A percentile compares a stretch with the other conserved stretches of the same genome.
These are phyloP conservation scores for Plasmodium inui DNA, from an alignment of 169 alveolate species.

Conservation along the genomic window DNA sequence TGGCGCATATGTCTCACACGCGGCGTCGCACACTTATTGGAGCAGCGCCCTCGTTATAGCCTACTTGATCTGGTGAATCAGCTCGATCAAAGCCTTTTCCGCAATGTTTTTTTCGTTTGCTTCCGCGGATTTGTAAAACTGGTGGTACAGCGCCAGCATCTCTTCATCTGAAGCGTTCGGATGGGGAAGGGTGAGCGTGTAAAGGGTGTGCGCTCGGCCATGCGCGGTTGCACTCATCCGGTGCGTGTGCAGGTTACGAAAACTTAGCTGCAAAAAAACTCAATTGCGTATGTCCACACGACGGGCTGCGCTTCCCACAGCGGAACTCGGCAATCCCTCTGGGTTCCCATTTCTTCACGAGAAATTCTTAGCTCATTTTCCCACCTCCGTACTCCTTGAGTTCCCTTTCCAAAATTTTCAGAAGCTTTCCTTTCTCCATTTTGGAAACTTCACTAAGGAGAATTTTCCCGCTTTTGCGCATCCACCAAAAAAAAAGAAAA, in stretches of 20 bases:
- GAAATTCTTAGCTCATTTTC: background rate
- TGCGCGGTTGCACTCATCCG: background rate
- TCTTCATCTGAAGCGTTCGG: conserved; percentile 43
- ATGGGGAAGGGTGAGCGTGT: background rate
- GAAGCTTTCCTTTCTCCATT: conserved; percentile 60
- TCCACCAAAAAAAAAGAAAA: background rate
- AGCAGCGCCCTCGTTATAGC: background rate
- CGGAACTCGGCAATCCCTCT: background rate
- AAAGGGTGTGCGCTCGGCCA: background rate
- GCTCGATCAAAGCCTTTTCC: conserved; percentile 12
- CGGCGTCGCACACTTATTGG: background rate
- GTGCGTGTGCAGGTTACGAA: background rate
- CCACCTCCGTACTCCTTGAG: conserved; percentile 69
- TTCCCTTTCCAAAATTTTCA: conserved; percentile 54
- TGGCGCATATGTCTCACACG: background rate
- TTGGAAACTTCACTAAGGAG: background rate
- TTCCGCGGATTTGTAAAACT: conserved; percentile 45
- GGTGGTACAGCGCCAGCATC: conserved; percentile 37
- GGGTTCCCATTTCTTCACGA: background rate
- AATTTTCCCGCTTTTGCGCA: background rate
- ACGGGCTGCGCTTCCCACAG: background rate
- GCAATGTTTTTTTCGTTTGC: conserved; percentile 42
- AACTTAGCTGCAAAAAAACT: background rate
- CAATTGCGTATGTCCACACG: background rate
- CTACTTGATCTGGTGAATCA: conserved; percentile 57